Percentiles rank a stretch among this genome's conserved stretches.
Conservation (phyloP, 768 basidiomycete genomes). For the Austroboletus festivus region DNA sequence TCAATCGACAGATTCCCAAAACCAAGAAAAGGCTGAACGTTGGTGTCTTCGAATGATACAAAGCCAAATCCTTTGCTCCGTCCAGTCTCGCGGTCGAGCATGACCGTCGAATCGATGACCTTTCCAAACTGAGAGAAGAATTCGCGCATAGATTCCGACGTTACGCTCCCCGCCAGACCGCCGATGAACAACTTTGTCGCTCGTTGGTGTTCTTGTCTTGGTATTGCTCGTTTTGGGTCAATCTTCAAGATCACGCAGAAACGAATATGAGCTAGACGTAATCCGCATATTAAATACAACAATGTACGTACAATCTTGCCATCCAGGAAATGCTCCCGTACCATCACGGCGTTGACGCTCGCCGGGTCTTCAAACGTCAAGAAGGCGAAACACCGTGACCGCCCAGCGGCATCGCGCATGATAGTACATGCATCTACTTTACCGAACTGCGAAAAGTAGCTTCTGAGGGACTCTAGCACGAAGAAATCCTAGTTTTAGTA, state of each 20-base stretch:
- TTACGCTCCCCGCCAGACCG: conserved; percentile 87
- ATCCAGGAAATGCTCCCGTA: conserved; percentile 90
- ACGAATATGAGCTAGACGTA: conserved; percentile 19
- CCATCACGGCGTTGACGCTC: conserved; percentile 94
- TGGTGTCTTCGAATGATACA: conserved; percentile 91
- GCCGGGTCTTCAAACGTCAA: conserved; percentile 92
- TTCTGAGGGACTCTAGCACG: conserved; percentile 64
- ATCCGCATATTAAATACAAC: conserved; percentile 20
- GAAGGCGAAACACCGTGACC: conserved; percentile 97
- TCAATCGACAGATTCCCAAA: conserved; percentile 90
- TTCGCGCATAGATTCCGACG: conserved; percentile 88
- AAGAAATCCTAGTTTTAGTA: conserved; percentile 36
- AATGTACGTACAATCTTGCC: conserved; percentile 84
- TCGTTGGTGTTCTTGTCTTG: conserved; percentile 89
- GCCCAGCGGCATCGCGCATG: conserved; percentile 94
- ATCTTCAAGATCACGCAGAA: conserved; percentile 56
- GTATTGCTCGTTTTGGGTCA: conserved; percentile 99
- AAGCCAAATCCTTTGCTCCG: conserved; percentile 98
- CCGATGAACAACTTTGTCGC: conserved; percentile 97
- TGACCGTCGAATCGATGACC: conserved; percentile 97
- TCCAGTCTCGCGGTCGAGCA: conserved; percentile 95
- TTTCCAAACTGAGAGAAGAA: conserved; percentile 94
- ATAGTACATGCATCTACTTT: conserved; percentile 97
- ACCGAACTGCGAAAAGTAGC: conserved; percentile 95
- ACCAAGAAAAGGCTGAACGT: conserved; percentile 84